A percentile compares a stretch with the other conserved stretches of the same genome.
Evolutionary conservation across 116 monocot species (phyloP).

Genomic region (Cymodocea nodosa): DNA sequence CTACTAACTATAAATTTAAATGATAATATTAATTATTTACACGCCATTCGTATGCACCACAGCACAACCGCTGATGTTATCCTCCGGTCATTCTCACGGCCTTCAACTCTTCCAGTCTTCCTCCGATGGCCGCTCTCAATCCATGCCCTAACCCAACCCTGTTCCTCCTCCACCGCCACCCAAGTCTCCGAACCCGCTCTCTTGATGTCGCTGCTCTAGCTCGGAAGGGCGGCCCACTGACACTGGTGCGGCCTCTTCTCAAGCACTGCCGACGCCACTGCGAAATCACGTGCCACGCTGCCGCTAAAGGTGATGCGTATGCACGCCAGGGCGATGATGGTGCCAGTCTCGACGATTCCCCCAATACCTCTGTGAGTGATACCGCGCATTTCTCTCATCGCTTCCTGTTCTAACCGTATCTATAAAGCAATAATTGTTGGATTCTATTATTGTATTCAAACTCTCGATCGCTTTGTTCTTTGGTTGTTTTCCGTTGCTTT

Average conservation of each 20-base stretch:
- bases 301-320: neutral
- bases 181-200: neutral
- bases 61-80: too few relatives aligned
- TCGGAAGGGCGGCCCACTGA: neutral
- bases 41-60: too few relatives aligned
- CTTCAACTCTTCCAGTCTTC: neutral
- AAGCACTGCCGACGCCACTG: neutral
- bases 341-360: too few relatives aligned
- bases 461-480: neutral
- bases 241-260: neutral
- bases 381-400: too few relatives aligned
- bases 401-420: too few relatives aligned
- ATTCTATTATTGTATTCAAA: neutral
- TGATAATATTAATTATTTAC: too few relatives aligned
- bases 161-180: neutral
- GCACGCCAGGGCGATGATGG: neutral
- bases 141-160: constrained; percentile 1
- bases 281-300: neutral
- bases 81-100: neutral
- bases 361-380: too few relatives aligned
- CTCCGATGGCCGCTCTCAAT: neutral
- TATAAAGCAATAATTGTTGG: neutral
- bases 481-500: neutral
- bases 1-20: too few relatives aligned
- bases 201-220: neutral